Evolutionary conservation across 208 protist species (phyloP).

Genomic region (Vickermania spadyakhi): DNA sequence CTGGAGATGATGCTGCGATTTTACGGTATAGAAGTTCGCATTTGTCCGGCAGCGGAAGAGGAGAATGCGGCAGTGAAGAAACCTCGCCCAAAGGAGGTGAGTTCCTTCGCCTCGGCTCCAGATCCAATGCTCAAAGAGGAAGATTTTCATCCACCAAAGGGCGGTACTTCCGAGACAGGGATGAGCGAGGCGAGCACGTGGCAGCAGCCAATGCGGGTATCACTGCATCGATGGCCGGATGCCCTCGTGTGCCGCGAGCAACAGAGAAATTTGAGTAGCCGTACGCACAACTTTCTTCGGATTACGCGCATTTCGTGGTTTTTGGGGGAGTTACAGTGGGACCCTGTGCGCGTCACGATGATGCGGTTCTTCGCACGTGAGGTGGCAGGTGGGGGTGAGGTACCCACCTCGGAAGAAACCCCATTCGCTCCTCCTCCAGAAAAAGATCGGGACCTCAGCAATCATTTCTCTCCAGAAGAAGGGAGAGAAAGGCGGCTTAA

Average conservation of each 20-base stretch:
- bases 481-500: too few relatives aligned
- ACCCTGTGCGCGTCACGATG: conserved; percentile 52
- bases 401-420: too few relatives aligned
- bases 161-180: too few relatives aligned
- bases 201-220: background rate
- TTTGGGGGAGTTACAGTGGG: conserved; percentile 48
- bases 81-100: background rate
- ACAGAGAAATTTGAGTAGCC: conserved; percentile 20
- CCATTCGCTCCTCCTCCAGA: too few relatives aligned
- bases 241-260: conserved; percentile 20
- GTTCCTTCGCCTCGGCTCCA: background rate
- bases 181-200: background rate
- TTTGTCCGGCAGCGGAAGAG: background rate
- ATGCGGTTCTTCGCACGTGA: conserved; percentile 40
- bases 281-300: conserved; percentile 55
- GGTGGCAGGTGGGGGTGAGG: conserved; percentile 8
- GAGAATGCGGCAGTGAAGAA: background rate
- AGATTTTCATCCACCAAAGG: background rate
- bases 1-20: conserved; percentile 70
- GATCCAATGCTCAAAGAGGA: background rate
- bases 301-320: conserved; percentile 69
- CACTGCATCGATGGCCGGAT: conserved; percentile 1
- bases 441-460: too few relatives aligned
- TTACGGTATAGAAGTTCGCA: conserved; percentile 43
- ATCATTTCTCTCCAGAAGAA: too few relatives aligned